These are phyloP conservation scores for Panicum miliaceum DNA, from an alignment of 176 grass and related monocot genomes.

Conservation along the genomic window DNA sequence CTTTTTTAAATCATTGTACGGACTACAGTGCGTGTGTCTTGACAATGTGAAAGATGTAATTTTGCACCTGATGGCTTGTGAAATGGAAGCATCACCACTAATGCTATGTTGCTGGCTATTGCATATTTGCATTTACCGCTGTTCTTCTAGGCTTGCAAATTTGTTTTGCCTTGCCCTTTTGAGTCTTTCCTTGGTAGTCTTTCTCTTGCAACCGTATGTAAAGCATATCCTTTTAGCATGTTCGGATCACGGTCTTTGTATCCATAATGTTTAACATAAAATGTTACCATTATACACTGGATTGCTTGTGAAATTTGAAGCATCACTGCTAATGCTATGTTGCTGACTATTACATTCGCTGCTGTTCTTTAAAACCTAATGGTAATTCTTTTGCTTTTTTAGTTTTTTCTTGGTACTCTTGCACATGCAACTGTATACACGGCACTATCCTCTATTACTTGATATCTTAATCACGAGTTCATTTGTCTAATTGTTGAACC, in stretches of 20 bases:
- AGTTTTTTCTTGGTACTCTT: neutral
- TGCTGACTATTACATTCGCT: neutral
- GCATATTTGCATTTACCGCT: neutral
- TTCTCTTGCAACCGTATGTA: neutral
- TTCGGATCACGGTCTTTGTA: neutral
- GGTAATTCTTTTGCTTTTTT: neutral
- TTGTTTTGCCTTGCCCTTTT: neutral
- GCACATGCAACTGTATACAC: neutral
- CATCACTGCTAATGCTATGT: neutral
- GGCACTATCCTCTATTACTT: neutral
- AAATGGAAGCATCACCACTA: neutral
- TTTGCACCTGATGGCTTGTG: neutral
- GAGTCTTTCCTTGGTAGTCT: neutral
- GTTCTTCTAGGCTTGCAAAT: neutral
- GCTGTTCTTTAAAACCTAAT: neutral
- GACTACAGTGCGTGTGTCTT: neutral
- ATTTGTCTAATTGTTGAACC: constrained; percentile 2
- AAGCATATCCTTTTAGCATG: neutral
- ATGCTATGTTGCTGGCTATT: neutral
- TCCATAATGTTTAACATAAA: neutral
- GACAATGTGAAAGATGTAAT: neutral
- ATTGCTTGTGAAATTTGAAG: neutral
- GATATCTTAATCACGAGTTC: neutral
- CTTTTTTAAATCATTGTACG: neutral
- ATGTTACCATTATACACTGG: neutral